Percentiles rank a stretch among this genome's conserved stretches.
Conservation (phyloP, 176 grass and related monocot genomes). For the Hsuehochloa calcarea region DNA sequence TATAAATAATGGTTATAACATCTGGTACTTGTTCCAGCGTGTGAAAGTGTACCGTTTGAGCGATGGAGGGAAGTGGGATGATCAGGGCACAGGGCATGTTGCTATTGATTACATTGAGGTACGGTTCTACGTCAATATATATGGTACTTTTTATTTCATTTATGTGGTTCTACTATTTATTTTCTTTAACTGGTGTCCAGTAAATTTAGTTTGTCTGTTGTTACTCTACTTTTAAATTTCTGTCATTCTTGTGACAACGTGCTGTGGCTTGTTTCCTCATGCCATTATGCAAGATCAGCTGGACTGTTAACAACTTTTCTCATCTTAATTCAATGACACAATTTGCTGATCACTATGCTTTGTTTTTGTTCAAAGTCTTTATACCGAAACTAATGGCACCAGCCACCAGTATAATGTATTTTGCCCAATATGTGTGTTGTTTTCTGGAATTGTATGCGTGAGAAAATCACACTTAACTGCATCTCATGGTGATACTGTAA, state of each 20-base stretch:
- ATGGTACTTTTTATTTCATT: conserved; percentile 8
- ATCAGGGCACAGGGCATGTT: conserved; percentile 94
- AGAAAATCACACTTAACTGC: not conserved
- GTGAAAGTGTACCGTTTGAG: conserved; percentile 89
- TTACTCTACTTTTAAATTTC: not conserved
- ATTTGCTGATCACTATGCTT: not conserved
- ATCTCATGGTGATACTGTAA: not conserved
- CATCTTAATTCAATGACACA: not conserved
- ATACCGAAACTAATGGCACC: not conserved
- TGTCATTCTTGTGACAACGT: not conserved
- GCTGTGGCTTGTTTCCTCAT: not conserved
- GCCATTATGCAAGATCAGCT: conserved; percentile 1
- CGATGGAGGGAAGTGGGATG: conserved; percentile 94
- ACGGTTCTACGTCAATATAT: not conserved
- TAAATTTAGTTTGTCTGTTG: conserved; percentile 15
- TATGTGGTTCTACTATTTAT: conserved; percentile 12
- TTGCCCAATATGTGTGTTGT: not conserved
- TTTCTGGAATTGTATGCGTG: not conserved
- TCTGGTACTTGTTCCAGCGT: conserved; percentile 61
- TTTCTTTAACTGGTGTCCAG: not conserved
- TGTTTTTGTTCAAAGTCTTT: not conserved
- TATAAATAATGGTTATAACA: conserved; percentile 23
- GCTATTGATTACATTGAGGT: conserved; percentile 87
- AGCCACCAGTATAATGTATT: not conserved
- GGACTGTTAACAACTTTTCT: not conserved